Evolutionary conservation across 108 stramenopile species (phyloP), one percentile per base, ranked within the genome.

Genomic region (Nitzschia sp.): DNA sequence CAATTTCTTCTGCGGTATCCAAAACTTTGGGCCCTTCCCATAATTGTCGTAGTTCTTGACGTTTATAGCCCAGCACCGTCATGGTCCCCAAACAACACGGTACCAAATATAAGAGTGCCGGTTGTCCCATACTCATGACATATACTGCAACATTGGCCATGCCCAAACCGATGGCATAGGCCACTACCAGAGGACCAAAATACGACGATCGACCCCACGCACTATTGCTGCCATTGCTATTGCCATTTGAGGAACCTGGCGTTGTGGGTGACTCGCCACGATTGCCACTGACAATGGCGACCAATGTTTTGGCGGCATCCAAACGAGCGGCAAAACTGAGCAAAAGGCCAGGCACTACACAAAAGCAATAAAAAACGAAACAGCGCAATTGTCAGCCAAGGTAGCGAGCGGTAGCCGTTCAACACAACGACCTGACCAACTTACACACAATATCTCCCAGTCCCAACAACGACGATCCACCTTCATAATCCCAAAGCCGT

Each of bases 131-230:
- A 6, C 84, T 57, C 82, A 90, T 95, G 17, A 80, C n/a, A 56
- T 89, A 91, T 4, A 96, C 97, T 0, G 95, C 95, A 29, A 82
- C 55, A 66, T 96, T 95, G 17, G 97, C 95, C 84, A 92, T 90
- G 47, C 80, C 57, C 49, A 97, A 78, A 11, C 95, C 95, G 38
- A 95, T 64, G 42, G 95, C 91, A 72, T 96, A 97, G 25, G 92
- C 89, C 24, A 87, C 62, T 31, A 93, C 80, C 48, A 96, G 66
- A 1, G 87, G 89, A 15, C 68, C 70, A 75, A 94, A 95, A 78
- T 96, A 97, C 24, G 85, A 84, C 1, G 48, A 46, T 4, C n/a
- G 15, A 19, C 60, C 54, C 3, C 28, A 42, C 0, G 11, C 3
- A 38, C 6, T 28, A 27, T 28, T 23, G 25, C 23, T 28, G 23